phyloP scores from a whole-genome alignment of 257 asterid species.

The Euphrasia confusa region DNA sequence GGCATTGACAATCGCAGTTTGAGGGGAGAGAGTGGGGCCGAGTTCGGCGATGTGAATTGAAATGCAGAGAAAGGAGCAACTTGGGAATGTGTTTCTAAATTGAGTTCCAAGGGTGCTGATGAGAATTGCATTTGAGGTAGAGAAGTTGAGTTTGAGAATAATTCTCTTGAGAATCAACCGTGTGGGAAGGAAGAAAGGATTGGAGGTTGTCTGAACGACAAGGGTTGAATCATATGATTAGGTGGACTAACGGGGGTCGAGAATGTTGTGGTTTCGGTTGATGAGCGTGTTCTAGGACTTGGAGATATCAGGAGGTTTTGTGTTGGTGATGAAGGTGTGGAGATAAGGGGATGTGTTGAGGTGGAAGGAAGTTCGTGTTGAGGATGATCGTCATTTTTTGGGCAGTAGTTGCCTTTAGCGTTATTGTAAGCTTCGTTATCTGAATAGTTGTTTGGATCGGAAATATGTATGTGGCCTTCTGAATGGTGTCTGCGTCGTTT shows the following conservation, averaged over 20 bases:
- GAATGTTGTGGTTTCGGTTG: slow-evolving; percentile 3
- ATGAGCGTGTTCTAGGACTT: neutral
- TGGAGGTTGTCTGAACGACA: slow-evolving; percentile 28
- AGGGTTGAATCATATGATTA: neutral
- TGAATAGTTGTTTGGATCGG: slow-evolving; percentile 18
- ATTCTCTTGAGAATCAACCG: slow-evolving; percentile 22
- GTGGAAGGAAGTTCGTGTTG: no score
- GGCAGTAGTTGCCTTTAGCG: no score
- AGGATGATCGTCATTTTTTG: no score
- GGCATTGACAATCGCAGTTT: slow-evolving; percentile 23
- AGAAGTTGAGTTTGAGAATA: slow-evolving; percentile 18
- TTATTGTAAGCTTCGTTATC: no score
- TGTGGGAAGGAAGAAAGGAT: slow-evolving; percentile 24
- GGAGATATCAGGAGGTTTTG: slow-evolving; percentile 22
- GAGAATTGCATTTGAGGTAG: slow-evolving; percentile 11
- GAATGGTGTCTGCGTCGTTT: slow-evolving; percentile 36
- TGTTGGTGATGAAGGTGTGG: neutral
- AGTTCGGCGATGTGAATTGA: slow-evolving; percentile 20
- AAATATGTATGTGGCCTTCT: neutral
- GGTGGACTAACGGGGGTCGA: neutral
- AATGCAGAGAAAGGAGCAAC: slow-evolving; percentile 13
- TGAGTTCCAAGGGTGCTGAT: slow-evolving; percentile 22
- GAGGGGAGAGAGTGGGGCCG: slow-evolving; percentile 26
- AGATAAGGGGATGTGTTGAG: no score
- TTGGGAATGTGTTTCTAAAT: slow-evolving; percentile 10